Evolutionary conservation across 164 flowering plant species (phyloP), one percentile per base, ranked within the genome.

Genomic region (Dillenia turbinata): DNA sequence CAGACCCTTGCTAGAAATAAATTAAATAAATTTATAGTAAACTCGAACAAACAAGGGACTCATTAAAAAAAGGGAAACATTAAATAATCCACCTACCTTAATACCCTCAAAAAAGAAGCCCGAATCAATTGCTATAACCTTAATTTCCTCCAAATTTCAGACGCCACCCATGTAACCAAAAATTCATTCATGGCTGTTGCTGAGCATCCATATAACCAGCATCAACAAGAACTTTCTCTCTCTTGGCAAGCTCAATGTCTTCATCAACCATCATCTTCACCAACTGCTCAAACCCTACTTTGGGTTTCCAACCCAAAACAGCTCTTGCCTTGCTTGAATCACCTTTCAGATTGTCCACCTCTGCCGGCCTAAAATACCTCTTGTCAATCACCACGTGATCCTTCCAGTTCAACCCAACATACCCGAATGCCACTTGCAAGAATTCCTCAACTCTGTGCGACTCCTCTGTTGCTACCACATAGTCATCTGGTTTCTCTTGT

Each of bases 261-360:
- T 90, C 87, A 69, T 91, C 96, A 52, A 91, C 96, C 98, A 94
- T 94, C 97, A 90, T 94, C 87, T 83, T 91, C 80, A 91, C 97
- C 77, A 94, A 66, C 67, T 89, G 79, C 79, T 85, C 82, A 44
- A 94, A 94, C 61, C 97, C 98, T 0, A 94, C 97, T 62, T 68
- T 85, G 1, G 98, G 98, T 64, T 85, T 94, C 98, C 97, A 94
- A 8, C 86, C 90, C 47, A 93, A 75, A 17, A 84, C 92, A 67
- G 67, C 69, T 75, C 84, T 84, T 0, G 94, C 94, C 81, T 85
- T 90, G 67, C 80, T 79, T 2, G 98, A 77, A 68, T 90, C 96
- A n/a, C 98, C 98, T 61, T 88, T 79, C 74, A 93, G 63, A 56
- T 90, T 89, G 64, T 93, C 98, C 12, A 93, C 98, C 77, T 93